Conservation (phyloP, 495 filamentous ascomycete species). For the Lasiosphaeria ovina region DNA sequence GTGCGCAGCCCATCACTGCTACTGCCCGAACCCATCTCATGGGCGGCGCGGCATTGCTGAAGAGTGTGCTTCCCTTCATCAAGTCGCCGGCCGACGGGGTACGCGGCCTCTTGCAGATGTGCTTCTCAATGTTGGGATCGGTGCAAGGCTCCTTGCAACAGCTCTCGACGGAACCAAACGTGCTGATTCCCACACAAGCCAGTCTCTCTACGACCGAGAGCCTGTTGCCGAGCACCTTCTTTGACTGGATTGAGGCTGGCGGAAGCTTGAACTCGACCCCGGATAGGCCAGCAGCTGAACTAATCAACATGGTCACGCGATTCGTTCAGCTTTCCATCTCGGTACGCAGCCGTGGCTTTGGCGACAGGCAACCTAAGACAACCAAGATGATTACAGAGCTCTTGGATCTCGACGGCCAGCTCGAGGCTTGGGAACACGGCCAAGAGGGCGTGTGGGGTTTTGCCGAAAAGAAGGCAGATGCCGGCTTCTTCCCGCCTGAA, state of each 20-base stretch:
- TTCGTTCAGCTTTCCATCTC: slow-evolving; percentile 34
- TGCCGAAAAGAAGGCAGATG: slow-evolving; percentile 18
- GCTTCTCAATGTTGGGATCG: slow-evolving; percentile 42
- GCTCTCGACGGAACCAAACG: neutral
- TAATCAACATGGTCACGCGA: slow-evolving; percentile 31
- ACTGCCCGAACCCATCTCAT: slow-evolving; percentile 45
- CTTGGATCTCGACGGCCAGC: slow-evolving; percentile 33
- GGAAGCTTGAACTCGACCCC: slow-evolving; percentile 23
- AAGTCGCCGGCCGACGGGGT: slow-evolving; percentile 28
- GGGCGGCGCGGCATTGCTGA: slow-evolving; percentile 43
- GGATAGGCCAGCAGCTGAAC: slow-evolving; percentile 30
- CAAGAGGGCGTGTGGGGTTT: slow-evolving; percentile 33
- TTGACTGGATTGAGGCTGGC: slow-evolving; percentile 36
- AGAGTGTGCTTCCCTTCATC: slow-evolving; percentile 31
- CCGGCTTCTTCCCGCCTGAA: slow-evolving; percentile 33
- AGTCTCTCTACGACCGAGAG: slow-evolving; percentile 19
- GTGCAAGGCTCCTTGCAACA: slow-evolving; percentile 19
- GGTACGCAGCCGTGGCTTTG: slow-evolving; percentile 26
- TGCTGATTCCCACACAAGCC: slow-evolving; percentile 16
- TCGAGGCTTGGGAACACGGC: slow-evolving; percentile 34
- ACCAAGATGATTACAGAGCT: slow-evolving; percentile 30
- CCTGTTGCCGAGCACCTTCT: slow-evolving; percentile 33
- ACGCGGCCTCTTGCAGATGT: slow-evolving; percentile 39
- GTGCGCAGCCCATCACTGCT: slow-evolving; percentile 22
- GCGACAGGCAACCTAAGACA: slow-evolving; percentile 34